Conservation (phyloP, 257 asterid genomes). For the Ilex asprella region DNA sequence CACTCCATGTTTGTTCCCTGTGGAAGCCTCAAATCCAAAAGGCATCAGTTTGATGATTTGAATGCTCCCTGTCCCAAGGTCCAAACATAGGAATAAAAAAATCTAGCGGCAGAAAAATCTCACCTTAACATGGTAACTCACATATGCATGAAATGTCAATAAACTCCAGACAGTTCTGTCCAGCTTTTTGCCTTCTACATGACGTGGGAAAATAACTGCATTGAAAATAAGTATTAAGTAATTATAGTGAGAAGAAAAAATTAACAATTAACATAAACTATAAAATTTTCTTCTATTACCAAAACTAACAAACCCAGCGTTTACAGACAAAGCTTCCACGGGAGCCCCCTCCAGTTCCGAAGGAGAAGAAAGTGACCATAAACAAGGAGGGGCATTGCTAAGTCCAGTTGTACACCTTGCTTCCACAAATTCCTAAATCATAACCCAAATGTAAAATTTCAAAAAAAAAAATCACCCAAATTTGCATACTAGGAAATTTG, state of each 20-base stretch:
- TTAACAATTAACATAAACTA: constrained; percentile 9
- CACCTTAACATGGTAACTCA: constrained; percentile 97
- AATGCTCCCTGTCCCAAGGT: neutral
- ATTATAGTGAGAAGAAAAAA: constrained; percentile 10
- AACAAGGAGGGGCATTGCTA: constrained; percentile 82
- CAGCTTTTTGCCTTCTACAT: constrained; percentile 87
- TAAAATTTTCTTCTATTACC: constrained; percentile 38
- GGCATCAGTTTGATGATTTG: neutral
- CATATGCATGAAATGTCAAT: constrained; percentile 91
- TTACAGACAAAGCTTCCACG: constrained; percentile 63
- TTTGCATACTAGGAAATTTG: too few relatives aligned
- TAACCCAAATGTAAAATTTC: neutral
- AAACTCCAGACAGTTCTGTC: constrained; percentile 95
- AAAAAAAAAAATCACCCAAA: neutral
- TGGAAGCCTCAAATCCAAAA: too few relatives aligned
- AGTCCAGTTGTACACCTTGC: constrained; percentile 89
- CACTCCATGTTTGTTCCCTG: too few relatives aligned
- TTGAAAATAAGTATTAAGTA: constrained; percentile 10
- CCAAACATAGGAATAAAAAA: constrained; percentile 1
- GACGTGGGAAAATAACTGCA: constrained; percentile 86
- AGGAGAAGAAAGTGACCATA: constrained; percentile 88
- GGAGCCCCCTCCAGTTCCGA: constrained; percentile 65
- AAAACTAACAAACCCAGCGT: constrained; percentile 93
- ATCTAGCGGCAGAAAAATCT: constrained; percentile 15
- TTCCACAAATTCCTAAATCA: constrained; percentile 83